Percentiles rank a stretch among this genome's conserved stretches.
Conservation (phyloP, 306 rosid genomes). For the Cucumis sativus region Cucumber_9930_V3 NC_026657.2:29433501-29434000, state of each 20-base stretch:
- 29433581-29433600: not conserved
- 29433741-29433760: not conserved
- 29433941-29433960: slow-evolving; percentile 36
- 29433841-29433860: slow-evolving; percentile 26
- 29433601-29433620: not conserved
- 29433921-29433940: slow-evolving; percentile 29
- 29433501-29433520: no score
- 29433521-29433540: not conserved
- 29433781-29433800: not conserved
- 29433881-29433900: slow-evolving; percentile 73
- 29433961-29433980: slow-evolving; percentile 22
- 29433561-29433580: not conserved
- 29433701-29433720: slow-evolving; percentile 1
- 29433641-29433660: no score
- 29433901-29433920: slow-evolving; percentile 23
- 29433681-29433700: not conserved
- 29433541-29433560: not conserved
- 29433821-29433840: slow-evolving; percentile 20
- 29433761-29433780: not conserved
- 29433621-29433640: not conserved
- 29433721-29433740: not conserved
- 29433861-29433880: slow-evolving; percentile 71
- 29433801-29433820: slow-evolving; percentile 25
- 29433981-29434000: slow-evolving; percentile 66
- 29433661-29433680: not conserved